Percentiles rank a stretch among this genome's conserved stretches.
phyloP scores from a whole-genome alignment of 2,329 filamentous ascomycete species.

The Gaeumannomyces sp. region DNA sequence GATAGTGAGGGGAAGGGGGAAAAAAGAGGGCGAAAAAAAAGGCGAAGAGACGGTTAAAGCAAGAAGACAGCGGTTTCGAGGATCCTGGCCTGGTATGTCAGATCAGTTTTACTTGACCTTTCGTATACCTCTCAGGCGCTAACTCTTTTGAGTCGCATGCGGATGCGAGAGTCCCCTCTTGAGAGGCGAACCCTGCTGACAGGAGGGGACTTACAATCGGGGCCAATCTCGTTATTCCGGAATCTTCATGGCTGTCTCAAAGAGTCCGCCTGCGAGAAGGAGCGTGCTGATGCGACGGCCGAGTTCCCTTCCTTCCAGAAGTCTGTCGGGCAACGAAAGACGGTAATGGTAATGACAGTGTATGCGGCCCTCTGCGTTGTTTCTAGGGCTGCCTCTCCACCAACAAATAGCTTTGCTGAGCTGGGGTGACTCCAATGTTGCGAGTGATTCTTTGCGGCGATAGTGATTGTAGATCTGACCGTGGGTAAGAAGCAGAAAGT shows the following conservation, averaged over 20 bases:
- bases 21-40: neutral
- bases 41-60: neutral
- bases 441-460: neutral
- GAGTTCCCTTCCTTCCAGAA: neutral
- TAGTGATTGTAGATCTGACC: neutral
- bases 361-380: neutral
- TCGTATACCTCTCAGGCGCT: neutral
- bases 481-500: neutral
- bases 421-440: neutral
- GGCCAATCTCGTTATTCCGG: neutral
- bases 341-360: neutral
- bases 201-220: neutral
- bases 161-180: too few relatives aligned
- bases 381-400: neutral
- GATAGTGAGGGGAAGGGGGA: neutral
- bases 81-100: neutral
- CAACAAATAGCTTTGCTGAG: neutral
- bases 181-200: neutral
- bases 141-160: neutral
- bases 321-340: neutral
- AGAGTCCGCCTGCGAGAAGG: neutral
- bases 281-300: neutral
- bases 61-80: neutral
- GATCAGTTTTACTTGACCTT: neutral
- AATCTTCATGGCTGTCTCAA: neutral